Base-by-base conservation (phyloP, 345 rosid species). In the Hypericum perforatum region DNA sequence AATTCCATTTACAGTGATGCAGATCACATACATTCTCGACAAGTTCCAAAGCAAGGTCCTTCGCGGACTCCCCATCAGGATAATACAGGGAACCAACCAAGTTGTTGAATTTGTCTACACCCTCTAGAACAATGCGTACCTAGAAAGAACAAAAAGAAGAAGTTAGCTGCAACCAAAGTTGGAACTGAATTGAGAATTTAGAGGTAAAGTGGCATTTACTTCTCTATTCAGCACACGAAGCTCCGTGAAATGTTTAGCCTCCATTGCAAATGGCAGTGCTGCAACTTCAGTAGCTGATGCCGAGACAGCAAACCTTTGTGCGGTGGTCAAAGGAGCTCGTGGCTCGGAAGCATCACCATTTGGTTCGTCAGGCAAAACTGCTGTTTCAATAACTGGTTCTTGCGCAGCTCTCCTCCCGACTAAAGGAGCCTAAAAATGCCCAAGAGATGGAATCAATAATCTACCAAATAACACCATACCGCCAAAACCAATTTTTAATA, bases 51-150 rank as follows among this genome's bases (percentile, higher is more conserved):
- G 91, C 87, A 56, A 94, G 75, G 73, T 94, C 97, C 65, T 82
- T 84, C 0, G 91, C 89, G 29, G 80, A 59, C n/a, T 89, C 94
- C 36, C 87, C 91, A 29, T 84, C 97, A 10, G 95, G 78, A 64
- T 94, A 94, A 72, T 80, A 79, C 16, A 94, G 80, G 2, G 99
- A 84, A 16, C 99, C 99, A 67, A 94, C 82, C 82, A 94, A 72
- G 70, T 86, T 94, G 76, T 78, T 84, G 76, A 77, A 82, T 58
- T 89, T 86, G 75, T 94, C 99, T 58, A 82, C 91, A 36, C 97
- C 97, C 81, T 94, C 99, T 58, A 94, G 76, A 56, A 94, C 97
- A 69, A 94, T 78, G 22, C 99, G 96, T 22, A 94, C 99, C 99
- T 94, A 60, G 46, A 67, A 4, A 22, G 32, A 65, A 67, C 22